Conservation (phyloP, 2,329 filamentous ascomycete genomes). For the Fusarium mundagurra region DNA sequence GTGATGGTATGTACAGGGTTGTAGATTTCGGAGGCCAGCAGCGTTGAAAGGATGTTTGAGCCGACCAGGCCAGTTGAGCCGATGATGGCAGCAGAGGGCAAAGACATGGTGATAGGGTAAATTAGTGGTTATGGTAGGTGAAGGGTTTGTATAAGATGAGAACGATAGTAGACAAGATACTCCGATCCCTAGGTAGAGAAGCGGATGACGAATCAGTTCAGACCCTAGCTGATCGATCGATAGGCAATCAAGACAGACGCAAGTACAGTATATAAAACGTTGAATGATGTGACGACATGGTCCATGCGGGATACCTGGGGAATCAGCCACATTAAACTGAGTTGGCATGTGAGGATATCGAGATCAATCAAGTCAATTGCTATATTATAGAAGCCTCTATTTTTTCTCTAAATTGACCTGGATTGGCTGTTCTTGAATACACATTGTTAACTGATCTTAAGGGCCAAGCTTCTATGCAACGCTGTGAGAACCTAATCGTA, state of each 20-base stretch:
- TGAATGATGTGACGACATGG: slow-evolving; percentile 6
- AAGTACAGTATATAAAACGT: neutral
- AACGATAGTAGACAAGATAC: neutral
- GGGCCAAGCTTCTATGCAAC: neutral
- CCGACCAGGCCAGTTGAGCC: slow-evolving; percentile 77
- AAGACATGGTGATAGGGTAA: slow-evolving; percentile 39
- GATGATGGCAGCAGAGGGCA: slow-evolving; percentile 61
- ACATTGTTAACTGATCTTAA: neutral
- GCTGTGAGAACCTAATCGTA: slow-evolving; percentile 21
- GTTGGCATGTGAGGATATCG: neutral
- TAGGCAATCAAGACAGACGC: neutral
- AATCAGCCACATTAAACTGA: slow-evolving; percentile 4
- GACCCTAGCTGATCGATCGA: neutral
- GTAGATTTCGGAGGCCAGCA: slow-evolving; percentile 65
- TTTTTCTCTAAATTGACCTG: neutral
- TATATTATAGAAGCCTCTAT: neutral
- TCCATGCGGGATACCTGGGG: neutral
- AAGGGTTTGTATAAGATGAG: neutral
- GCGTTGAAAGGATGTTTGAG: slow-evolving; percentile 75
- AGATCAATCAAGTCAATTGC: neutral
- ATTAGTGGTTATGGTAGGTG: neutral
- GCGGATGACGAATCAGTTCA: neutral
- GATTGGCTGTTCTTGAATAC: no score
- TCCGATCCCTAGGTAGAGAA: neutral
- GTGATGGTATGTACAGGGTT: slow-evolving; percentile 70